Base-by-base conservation (phyloP, 139 green algal genomes). In the Coccomyxa sp. region DNA sequence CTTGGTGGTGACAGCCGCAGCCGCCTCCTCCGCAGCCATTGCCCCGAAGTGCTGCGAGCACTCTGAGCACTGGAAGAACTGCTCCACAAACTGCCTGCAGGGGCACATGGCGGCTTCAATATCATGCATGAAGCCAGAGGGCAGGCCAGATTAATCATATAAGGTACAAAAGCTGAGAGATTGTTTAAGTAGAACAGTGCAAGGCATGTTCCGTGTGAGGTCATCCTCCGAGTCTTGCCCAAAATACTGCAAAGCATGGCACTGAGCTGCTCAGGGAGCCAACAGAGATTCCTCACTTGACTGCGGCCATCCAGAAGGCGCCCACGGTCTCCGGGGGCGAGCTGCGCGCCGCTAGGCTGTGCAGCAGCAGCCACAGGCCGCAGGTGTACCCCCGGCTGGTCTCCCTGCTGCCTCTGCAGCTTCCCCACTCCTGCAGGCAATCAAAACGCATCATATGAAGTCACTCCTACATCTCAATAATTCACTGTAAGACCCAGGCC, bases 331-430 rank as follows among this genome's bases (percentile, higher is more conserved):
- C 54, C 7, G 70, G 78, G 14, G 74, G 77, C n/a, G 84, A 78
- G 14, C 84, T 54, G 14, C 81, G 74, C 8, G 72, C 79, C 24
- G 89, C 84, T 39, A 91, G 75, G 7, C 85, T 84, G 81, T 96
- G 92, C 2, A 96, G 75, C 75, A 95, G 75, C 74, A 88, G 55
- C 92, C 92, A 96, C 68, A 96, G 74, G 6, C 82, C 92, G 68
- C 92, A 96, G 0, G 90, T 95, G 84, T 91, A 95, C 38, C 92
- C 92, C 0, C 92, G 78, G 8, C 31, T 84, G 16, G 83, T 78
- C 7, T 81, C 70, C 39, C 41, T 78, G 31, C 79, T 86, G 58
- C 89, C 89, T 0, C 54, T 76, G 83, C 91, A 95, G 24, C 71
- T 71, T 16, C 55, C 40, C 85, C 87, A 94, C 8, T 55, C 55